phyloP scores from a whole-genome alignment of 2,329 filamentous ascomycete species.

The Aureobasidium pullulans region DNA sequence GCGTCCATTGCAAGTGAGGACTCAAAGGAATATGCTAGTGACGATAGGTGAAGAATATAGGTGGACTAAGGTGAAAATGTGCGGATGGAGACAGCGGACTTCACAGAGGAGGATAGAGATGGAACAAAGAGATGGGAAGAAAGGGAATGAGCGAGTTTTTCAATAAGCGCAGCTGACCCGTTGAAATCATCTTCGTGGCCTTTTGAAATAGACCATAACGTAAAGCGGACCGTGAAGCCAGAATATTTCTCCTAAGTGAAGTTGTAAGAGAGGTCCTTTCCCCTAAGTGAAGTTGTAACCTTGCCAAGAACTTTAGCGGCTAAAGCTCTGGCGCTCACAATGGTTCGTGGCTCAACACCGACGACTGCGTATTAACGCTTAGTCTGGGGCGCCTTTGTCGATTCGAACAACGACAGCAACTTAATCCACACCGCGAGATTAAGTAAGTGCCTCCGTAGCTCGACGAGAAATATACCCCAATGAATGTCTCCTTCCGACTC shows the following conservation, averaged over 20 bases:
- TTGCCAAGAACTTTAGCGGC: neutral
- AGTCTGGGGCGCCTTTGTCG: too few species aligned
- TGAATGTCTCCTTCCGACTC: too few species aligned
- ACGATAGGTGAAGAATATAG: conserved; percentile 3
- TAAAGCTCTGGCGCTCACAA: too few species aligned
- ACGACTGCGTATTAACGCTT: too few species aligned
- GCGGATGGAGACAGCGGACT: neutral
- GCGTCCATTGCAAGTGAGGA: conserved; percentile 32
- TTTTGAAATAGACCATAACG: conserved; percentile 11
- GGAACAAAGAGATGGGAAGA: conserved; percentile 12
- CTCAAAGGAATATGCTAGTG: neutral
- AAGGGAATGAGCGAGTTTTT: conserved; percentile 6
- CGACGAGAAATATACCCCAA: too few species aligned
- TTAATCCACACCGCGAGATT: too few species aligned
- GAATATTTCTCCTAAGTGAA: conserved; percentile 16
- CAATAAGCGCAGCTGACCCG: conserved; percentile 8
- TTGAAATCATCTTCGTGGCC: conserved; percentile 10
- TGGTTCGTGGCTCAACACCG: too few species aligned
- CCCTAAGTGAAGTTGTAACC: conserved; percentile 14
- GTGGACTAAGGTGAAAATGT: neutral
- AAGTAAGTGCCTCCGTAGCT: too few species aligned
- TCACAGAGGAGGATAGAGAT: conserved; percentile 3
- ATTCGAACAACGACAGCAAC: too few species aligned
- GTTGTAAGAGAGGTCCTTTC: neutral
- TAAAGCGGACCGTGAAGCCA: neutral